Base-by-base conservation (phyloP, 768 basidiomycete genomes). In the Tulasnella sp. region DNA sequence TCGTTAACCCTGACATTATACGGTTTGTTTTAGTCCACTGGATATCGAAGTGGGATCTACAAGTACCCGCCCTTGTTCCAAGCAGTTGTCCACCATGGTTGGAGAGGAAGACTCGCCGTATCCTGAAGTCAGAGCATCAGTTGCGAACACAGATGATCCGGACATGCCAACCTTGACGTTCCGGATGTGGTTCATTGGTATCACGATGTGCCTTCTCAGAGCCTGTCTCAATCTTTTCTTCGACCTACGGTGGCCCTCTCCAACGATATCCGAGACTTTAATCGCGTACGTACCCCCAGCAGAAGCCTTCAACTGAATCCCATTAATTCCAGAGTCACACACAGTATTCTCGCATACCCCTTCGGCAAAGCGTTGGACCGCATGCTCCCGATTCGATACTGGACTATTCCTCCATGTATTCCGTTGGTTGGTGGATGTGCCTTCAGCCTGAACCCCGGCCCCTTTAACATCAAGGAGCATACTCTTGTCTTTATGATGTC, bases 131-230 rank as follows among this genome's bases (percentile, higher is more conserved):
- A 8, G 50, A 42, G 18, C 20, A 73, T 95, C 95, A 12, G 98
- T 99, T n/a, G 97, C 96, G 48, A 99, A 99, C 84, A 93, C 96
- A 82, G 98, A 99, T 85, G 98, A 99, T 86, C 93, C 95, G n/a
- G 96, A 98, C 82, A 98, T 99, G 96, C 97, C 98, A 1, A 92
- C 92, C 34, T 88, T 97, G 86, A 99, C 98, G 0, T 84, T 97
- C 58, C 92, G 98, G 22, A 94, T 96, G 90, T 97, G 96, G 96
- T 89, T 96, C 81, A 85, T 93, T 74, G 90, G 89, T 31, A 28
- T 69, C 18, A 69, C 34, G 7, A 4, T 69, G 14, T 69, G 64
- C 14, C 6, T 69, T 28, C 34, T 37, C 34, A 37, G 28, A 75
- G 88, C 89, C 84, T 92, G 91, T 48, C 87, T 96, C 86, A 98